Conservation (phyloP, 176 grass and related monocot species). For the Saccharum officinarum region DNA sequence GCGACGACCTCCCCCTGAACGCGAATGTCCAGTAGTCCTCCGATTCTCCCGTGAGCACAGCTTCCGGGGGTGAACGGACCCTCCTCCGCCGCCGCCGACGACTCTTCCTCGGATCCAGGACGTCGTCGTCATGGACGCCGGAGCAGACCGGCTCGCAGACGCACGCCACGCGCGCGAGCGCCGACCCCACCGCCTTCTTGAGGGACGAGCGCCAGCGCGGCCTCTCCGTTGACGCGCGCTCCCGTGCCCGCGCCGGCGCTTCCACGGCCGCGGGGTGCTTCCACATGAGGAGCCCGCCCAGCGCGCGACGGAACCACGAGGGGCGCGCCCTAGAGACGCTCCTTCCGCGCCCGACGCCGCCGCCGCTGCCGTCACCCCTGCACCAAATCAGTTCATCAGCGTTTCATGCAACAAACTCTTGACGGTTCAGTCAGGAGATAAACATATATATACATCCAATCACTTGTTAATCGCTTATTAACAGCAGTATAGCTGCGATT, state of each 20-base stretch:
- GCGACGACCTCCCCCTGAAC: conserved; percentile 36
- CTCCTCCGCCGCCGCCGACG: neutral
- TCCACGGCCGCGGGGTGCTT: conserved; percentile 2
- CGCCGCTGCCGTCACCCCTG: conserved; percentile 18
- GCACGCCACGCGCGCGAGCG: conserved; percentile 48
- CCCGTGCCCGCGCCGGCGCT: neutral
- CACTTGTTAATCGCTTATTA: neutral
- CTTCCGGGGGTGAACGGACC: neutral
- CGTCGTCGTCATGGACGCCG: conserved; percentile 31
- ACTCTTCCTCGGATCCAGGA: conserved; percentile 33
- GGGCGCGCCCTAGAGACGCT: neutral
- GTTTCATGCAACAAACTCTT: neutral
- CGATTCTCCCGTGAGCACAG: conserved; percentile 18
- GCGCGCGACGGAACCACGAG: conserved; percentile 37
- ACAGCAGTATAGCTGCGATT: neutral
- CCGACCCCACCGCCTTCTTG: conserved; percentile 37
- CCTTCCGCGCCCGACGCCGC: neutral
- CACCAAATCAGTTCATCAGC: conserved; percentile 1
- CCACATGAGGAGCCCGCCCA: conserved; percentile 29
- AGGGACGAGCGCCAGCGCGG: conserved; percentile 40
- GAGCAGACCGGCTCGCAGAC: conserved; percentile 52
- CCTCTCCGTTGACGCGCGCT: neutral
- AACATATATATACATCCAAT: neutral
- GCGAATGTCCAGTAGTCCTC: neutral
- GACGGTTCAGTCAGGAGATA: neutral